Evolutionary conservation across 306 rosid species (phyloP).

Genomic region (Ziziphus jujuba): DNA sequence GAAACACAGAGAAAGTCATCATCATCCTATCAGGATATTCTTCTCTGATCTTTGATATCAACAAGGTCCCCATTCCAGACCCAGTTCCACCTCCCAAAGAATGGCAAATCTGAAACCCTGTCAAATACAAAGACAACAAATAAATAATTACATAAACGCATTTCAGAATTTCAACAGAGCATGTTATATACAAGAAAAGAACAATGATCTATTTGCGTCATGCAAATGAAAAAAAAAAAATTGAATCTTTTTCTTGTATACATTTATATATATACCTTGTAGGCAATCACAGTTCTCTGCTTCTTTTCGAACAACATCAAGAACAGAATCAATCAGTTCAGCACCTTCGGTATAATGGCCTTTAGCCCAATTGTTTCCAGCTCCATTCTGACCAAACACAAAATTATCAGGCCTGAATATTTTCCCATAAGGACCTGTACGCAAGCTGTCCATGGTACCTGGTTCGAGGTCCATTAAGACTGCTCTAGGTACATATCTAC

Average conservation of each 20-base stretch:
- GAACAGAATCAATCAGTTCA: constrained; percentile 82
- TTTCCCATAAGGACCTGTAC: constrained; percentile 72
- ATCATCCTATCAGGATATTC: constrained; percentile 94
- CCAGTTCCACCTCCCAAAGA: constrained; percentile 97
- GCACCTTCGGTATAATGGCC: constrained; percentile 95
- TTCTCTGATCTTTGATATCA: constrained; percentile 93
- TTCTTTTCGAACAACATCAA: constrained; percentile 90
- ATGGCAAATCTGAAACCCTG: constrained; percentile 91
- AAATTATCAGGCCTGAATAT: constrained; percentile 87
- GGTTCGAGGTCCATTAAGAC: constrained; percentile 90
- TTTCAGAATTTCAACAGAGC: background rate
- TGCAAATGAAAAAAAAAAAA: background rate
- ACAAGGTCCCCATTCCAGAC: constrained; percentile 87
- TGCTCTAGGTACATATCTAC: constrained; percentile 84
- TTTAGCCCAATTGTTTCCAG: constrained; percentile 94
- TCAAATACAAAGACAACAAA: background rate
- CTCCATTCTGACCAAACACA: constrained; percentile 87
- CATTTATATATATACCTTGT: constrained; percentile 49
- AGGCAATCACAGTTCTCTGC: constrained; percentile 91
- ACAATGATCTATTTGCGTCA: background rate
- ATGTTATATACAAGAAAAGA: background rate
- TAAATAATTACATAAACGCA: too few species aligned
- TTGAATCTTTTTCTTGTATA: background rate
- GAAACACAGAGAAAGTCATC: constrained; percentile 90
- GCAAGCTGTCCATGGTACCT: constrained; percentile 87